Evolutionary conservation across 768 basidiomycete species (phyloP).

Genomic region (Suillus cothurnatus): DNA sequence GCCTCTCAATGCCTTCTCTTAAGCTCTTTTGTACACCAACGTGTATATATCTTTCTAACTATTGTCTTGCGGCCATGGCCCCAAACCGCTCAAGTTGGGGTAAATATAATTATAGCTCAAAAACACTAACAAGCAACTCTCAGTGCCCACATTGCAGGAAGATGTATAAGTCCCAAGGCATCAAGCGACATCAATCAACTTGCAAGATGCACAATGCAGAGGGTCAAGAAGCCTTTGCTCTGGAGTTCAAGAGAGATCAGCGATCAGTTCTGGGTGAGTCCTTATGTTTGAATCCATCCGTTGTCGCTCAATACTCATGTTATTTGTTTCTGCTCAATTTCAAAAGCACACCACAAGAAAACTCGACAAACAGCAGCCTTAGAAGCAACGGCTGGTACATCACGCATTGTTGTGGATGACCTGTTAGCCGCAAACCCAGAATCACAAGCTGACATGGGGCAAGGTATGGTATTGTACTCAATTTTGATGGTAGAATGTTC

Average conservation of each 20-base stretch:
- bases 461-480: not conserved
- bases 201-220: not conserved
- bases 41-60: not conserved
- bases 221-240: not conserved
- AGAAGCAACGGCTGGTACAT: not conserved
- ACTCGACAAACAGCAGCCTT: not conserved
- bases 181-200: not conserved
- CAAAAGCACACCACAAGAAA: not conserved
- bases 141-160: not conserved
- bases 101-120: not conserved
- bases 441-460: not conserved
- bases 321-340: no score
- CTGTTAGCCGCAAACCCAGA: not conserved
- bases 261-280: not conserved
- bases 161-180: not conserved
- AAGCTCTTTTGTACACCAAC: not conserved
- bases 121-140: not conserved
- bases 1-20: not conserved
- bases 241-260: not conserved
- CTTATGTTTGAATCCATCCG: not conserved
- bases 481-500: not conserved
- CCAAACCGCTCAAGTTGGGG: not conserved
- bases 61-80: not conserved
- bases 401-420: not conserved
- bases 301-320: not conserved